Percentiles rank a stretch among this genome's conserved stretches.
Conservation (phyloP, 176 grass and related monocot species). For the Bonia amplexicaulis region DNA sequence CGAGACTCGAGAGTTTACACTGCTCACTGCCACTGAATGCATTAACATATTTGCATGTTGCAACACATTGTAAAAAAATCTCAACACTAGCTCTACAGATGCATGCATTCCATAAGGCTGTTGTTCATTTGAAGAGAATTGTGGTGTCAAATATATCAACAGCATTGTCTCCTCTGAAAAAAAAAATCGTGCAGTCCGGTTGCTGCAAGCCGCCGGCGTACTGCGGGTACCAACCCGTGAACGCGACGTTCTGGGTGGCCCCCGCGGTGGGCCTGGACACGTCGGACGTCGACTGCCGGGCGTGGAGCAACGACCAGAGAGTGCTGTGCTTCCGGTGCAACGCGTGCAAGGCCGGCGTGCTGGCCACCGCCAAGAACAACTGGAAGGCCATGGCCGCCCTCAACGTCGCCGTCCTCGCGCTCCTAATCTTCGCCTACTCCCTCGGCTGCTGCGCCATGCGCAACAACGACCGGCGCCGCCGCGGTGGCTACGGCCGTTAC, state of each 20-base stretch:
- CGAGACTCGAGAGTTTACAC: background rate
- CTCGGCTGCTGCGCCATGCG: constrained; percentile 63
- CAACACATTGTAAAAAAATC: background rate
- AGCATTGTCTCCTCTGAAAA: background rate
- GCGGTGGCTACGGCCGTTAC: background rate
- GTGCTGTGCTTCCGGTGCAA: constrained; percentile 63
- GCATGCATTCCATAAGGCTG: background rate
- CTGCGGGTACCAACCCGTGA: constrained; percentile 49
- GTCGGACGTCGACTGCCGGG: constrained; percentile 46
- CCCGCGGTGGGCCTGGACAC: constrained; percentile 12
- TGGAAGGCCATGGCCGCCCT: constrained; percentile 50
- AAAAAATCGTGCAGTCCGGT: constrained; percentile 41
- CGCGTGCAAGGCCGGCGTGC: constrained; percentile 59
- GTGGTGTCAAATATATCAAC: background rate
- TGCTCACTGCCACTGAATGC: background rate
- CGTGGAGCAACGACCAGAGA: constrained; percentile 53
- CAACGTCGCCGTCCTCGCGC: constrained; percentile 42
- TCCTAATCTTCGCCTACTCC: constrained; percentile 56
- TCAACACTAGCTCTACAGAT: background rate
- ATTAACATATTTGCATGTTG: background rate
- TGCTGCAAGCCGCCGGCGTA: constrained; percentile 84
- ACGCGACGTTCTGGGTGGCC: constrained; percentile 48
- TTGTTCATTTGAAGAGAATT: background rate
- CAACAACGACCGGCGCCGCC: constrained; percentile 22
- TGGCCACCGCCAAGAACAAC: constrained; percentile 48